phyloP scores from a whole-genome alignment of 2,329 filamentous ascomycete genomes.

The Fusarium sp. region DNA sequence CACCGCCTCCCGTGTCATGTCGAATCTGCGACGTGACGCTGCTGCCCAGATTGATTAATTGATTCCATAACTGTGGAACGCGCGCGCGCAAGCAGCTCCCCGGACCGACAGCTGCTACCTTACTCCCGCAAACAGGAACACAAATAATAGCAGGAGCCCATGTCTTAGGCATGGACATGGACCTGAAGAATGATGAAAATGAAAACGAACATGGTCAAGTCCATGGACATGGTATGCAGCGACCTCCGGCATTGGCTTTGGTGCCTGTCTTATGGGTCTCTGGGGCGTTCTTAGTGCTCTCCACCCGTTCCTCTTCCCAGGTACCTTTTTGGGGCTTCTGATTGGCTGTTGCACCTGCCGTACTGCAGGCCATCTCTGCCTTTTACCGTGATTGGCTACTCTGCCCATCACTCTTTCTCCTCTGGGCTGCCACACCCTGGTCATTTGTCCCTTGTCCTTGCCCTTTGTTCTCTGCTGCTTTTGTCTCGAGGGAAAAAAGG shows the following conservation, averaged over 20 bases:
- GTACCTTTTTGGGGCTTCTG: constrained; percentile 8
- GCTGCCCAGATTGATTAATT: not conserved
- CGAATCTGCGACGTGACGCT: not conserved
- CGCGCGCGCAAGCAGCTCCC: not conserved
- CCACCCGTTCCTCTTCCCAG: constrained; percentile 31
- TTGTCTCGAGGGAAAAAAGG: not conserved
- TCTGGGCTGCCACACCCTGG: constrained; percentile 1
- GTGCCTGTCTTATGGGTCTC: constrained; percentile 34
- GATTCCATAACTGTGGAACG: constrained; percentile 4
- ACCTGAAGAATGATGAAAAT: constrained; percentile 11
- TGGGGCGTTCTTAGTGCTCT: constrained; percentile 14
- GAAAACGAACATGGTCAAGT: constrained; percentile 18
- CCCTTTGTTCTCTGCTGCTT: not conserved
- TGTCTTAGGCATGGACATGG: constrained; percentile 6
- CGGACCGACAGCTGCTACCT: not conserved
- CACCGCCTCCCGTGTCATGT: not conserved
- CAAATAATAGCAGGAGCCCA: constrained; percentile 3
- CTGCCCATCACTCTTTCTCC: not conserved
- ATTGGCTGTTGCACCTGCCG: constrained; percentile 22
- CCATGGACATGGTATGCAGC: constrained; percentile 32
- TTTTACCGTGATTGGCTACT: constrained; percentile 20
- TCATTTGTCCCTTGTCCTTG: not conserved
- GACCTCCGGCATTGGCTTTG: constrained; percentile 37
- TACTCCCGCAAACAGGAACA: constrained; percentile 1
- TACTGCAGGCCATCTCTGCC: constrained; percentile 34